Evolutionary conservation across 202 grass and related monocot genomes (phyloP).

Genomic region (Digitaria exilis): DNA sequence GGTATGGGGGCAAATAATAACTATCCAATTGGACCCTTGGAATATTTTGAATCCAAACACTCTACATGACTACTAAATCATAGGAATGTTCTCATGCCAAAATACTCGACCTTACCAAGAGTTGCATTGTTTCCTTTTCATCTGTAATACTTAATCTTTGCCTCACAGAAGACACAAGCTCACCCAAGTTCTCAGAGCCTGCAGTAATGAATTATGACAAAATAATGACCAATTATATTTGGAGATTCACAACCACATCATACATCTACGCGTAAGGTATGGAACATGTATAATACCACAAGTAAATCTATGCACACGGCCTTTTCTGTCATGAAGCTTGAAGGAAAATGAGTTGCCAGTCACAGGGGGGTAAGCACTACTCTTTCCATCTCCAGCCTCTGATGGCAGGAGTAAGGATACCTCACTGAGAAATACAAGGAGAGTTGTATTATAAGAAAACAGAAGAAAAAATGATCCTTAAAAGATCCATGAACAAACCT

Average conservation of each 20-base stretch:
- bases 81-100: slow-evolving; percentile 16
- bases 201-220: slow-evolving; percentile 33
- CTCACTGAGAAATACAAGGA: slow-evolving; percentile 59
- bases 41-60: slow-evolving; percentile 35
- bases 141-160: slow-evolving; percentile 61
- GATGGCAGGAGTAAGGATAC: slow-evolving; percentile 74
- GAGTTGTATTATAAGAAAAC: slow-evolving; percentile 32
- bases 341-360: slow-evolving; percentile 86
- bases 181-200: slow-evolving; percentile 70
- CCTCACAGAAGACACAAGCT: slow-evolving; percentile 68
- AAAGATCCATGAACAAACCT: slow-evolving; percentile 60
- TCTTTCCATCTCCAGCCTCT: slow-evolving; percentile 71
- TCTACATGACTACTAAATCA: slow-evolving; percentile 15
- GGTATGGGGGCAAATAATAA: slow-evolving; percentile 12
- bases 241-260: background rate
- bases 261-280: slow-evolving; percentile 26
- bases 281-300: slow-evolving; percentile 56
- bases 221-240: slow-evolving; percentile 27
- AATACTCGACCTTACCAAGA: slow-evolving; percentile 70
- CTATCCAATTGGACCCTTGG: background rate
- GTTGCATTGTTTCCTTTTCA: slow-evolving; percentile 64
- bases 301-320: slow-evolving; percentile 84
- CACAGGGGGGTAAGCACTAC: slow-evolving; percentile 58
- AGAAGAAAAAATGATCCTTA: slow-evolving; percentile 13
- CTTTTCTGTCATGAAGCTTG: slow-evolving; percentile 83